Evolutionary conservation across 495 filamentous ascomycete species (phyloP), one percentile per base, ranked within the genome.

Genomic region (Aspergillus steynii): DNA sequence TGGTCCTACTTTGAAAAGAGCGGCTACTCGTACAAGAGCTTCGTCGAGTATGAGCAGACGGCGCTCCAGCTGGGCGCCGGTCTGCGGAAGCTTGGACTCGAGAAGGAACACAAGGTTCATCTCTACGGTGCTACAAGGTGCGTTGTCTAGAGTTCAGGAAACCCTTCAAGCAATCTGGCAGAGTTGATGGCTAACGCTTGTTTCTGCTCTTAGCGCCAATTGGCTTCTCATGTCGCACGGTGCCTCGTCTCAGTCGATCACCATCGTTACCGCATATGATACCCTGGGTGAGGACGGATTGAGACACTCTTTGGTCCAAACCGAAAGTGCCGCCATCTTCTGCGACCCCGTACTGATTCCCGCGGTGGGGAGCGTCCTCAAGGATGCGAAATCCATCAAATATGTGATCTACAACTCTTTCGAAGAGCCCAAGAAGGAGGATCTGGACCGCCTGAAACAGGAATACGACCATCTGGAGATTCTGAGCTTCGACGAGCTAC

Each of bases 231-330:
- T 87, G 74, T 87, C 90, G 26, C 92, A 88, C 73, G 85, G 81
- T 52, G 88, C 88, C 68, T 81, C 87, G 48, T 96, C 95, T n/a
- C 96, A 99, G 77, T 94, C 92, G 8, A 84, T 98, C 72, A 85
- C 92, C 53, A 94, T 98, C 62, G 95, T 98, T 45, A 99, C 96
- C 29, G 94, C 96, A 3, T 99, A 99, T 72, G 95, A 99, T 76
- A 97, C 94, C 8, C 86, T 99, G 29, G 95, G 95, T 32, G 92
- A 96, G 77, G 92, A 96, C 62, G 95, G 95, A 34, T 76, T 99
- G 67, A 87, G 86, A 73, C 94, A 99, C 77, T 97, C 94, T 3
- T 84, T 99, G 68, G 83, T 88, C 49, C 93, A 96, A 62, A 97
- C 95, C 15, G 81, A 84, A 61, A 91, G 92, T 60, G 89, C 89